phyloP scores from a whole-genome alignment of 805 yeast genomes.

The Wickerhamomyces hampshirensis region DNA sequence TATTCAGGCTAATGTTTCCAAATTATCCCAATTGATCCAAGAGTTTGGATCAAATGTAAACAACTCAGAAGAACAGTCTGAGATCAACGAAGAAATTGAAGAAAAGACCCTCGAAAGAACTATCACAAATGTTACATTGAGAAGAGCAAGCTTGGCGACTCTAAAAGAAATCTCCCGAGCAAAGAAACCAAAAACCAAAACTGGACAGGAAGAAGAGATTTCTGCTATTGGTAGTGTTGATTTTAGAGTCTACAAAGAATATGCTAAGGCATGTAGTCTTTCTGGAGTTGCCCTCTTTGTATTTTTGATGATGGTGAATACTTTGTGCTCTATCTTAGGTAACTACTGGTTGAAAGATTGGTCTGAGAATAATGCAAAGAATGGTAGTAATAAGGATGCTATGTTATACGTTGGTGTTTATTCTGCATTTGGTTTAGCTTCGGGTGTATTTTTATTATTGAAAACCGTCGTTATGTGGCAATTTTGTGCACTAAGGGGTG shows the following conservation, averaged over 20 bases:
- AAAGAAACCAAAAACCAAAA: constrained; percentile 29
- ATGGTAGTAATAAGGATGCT: constrained; percentile 39
- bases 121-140: constrained; percentile 4
- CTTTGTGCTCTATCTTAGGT: constrained; percentile 36
- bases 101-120: constrained; percentile 3
- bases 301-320: constrained; percentile 29
- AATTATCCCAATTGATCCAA: constrained; percentile 45
- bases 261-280: constrained; percentile 55
- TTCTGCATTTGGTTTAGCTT: constrained; percentile 48
- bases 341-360: constrained; percentile 66
- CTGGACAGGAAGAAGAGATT: constrained; percentile 46
- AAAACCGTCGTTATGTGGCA: constrained; percentile 46
- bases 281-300: constrained; percentile 41
- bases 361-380: constrained; percentile 49
- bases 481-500: constrained; percentile 51
- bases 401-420: constrained; percentile 47
- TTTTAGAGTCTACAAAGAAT: constrained; percentile 45
- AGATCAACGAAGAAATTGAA: constrained; percentile 7
- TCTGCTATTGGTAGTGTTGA: constrained; percentile 59
- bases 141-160: constrained; percentile 59
- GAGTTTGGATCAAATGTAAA: constrained; percentile 59
- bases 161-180: constrained; percentile 38
- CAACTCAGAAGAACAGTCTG: constrained; percentile 10
- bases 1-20: constrained; percentile 41
- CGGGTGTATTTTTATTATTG: constrained; percentile 43